A percentile compares a stretch with the other conserved stretches of the same genome.
Conservation (phyloP, 2,329 filamentous ascomycete species). For the Colletotrichum gigasporum region DNA sequence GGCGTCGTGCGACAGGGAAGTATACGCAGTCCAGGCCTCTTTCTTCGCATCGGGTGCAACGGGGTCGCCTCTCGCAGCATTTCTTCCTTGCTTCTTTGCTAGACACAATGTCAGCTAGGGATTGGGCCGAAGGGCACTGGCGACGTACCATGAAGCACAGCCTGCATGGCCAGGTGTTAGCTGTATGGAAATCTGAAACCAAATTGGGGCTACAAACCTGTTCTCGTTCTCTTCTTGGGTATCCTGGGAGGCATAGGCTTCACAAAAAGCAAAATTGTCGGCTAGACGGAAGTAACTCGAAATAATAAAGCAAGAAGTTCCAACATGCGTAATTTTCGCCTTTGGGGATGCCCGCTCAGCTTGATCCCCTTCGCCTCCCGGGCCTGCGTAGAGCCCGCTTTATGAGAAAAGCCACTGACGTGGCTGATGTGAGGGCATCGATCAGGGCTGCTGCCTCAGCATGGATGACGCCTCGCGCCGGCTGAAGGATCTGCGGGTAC, state of each 20-base stretch:
- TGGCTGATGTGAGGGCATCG: not conserved
- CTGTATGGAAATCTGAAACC: not conserved
- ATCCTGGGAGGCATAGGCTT: not conserved
- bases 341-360: not conserved
- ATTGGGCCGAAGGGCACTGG: too few species aligned
- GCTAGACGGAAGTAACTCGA: too few species aligned
- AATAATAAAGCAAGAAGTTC: too few species aligned
- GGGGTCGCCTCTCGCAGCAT: conserved; percentile 61
- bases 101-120: not conserved
- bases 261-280: not conserved
- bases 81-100: conserved; percentile 59
- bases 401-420: not conserved
- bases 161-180: conserved; percentile 43
- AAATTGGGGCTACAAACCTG: not conserved
- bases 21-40: conserved; percentile 58
- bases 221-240: not conserved
- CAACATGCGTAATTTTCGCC: too few species aligned
- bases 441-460: not conserved
- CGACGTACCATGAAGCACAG: conserved; percentile 62
- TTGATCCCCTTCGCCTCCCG: not conserved
- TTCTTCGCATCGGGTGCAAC: conserved; percentile 60
- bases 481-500: conserved; percentile 1
- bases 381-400: not conserved
- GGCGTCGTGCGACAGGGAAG: conserved; percentile 52
- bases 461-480: not conserved